Base-by-base conservation (phyloP, 2,329 filamentous ascomycete species). In the Acephala macrosclerotiorum region DNA sequence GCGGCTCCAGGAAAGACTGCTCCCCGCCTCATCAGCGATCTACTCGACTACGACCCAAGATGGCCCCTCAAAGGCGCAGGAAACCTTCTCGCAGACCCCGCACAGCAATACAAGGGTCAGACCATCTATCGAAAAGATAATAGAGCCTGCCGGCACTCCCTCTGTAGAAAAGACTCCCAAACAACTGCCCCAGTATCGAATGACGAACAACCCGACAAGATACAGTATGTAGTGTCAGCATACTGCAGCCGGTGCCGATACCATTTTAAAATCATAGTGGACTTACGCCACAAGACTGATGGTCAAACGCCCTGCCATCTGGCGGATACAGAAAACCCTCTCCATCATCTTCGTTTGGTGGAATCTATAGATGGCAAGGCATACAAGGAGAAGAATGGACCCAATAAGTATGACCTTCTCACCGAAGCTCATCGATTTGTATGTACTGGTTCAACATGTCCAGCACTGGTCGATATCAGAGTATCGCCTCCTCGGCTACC, bases 181-280 rank as follows among this genome's bases (percentile, higher is more conserved):
- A 87, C 84, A 61, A 75, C 79, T 36, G 74, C 83, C 65, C 77
- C 77, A 55, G 72, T 63, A 20, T 75, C 78, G 11, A 45, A 68
- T 12, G 81, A 83, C 63, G 74, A 77, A 35, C 73, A 76, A 36
- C 75, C 79, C 40, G 75, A 78, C 65, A 69, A 75, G 7, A 81
- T 82, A 2, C 74, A 81, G 56, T 88, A 85, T 74, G 87, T 83
- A 70, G 80, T 90, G 33, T 84, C 88, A 18, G 82, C 87, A 3
- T 83, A 87, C 69, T 92, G 90, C 76, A 78, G 81, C 63, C 81
- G 80, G 66, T 92, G 90, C 74, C 84, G 87, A 60, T 82, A 83
- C 72, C 89, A 92, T 76, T 79, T 91, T 51, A 83, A 88, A 69
- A 74, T 92, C 25, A 78, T 79, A 12, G 81, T 89, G 38, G 82